Percentiles rank a stretch among this genome's conserved stretches.
Conservation (phyloP, 2,329 filamentous ascomycete species). For the Penicillium concentricum region DNA sequence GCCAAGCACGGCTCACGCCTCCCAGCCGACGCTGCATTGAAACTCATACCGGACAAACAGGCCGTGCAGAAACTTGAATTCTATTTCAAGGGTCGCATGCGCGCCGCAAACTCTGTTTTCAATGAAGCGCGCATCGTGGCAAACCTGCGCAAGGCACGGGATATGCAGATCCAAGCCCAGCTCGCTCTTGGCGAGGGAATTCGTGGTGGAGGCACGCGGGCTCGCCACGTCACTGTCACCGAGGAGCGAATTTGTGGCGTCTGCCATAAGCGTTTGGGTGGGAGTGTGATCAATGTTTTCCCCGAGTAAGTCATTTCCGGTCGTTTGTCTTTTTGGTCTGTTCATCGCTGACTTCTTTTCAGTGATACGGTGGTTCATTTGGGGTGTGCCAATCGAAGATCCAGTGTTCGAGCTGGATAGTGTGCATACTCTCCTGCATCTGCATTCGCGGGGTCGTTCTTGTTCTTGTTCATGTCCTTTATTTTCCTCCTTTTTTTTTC, state of each 20-base stretch:
- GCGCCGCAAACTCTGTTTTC: constrained; percentile 76
- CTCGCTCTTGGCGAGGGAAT: constrained; percentile 70
- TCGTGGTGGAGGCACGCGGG: constrained; percentile 54
- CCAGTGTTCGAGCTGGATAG: constrained; percentile 23
- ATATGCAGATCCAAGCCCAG: constrained; percentile 71
- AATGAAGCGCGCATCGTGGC: constrained; percentile 78
- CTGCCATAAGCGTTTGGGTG: constrained; percentile 88
- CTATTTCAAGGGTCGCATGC: constrained; percentile 89
- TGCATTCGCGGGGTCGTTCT: not conserved
- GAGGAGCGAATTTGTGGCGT: constrained; percentile 90
- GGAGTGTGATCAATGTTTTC: constrained; percentile 85
- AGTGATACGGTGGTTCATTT: constrained; percentile 71
- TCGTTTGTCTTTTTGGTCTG: not conserved
- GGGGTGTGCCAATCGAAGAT: constrained; percentile 62
- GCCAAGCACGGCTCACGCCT: constrained; percentile 89
- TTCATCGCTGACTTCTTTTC: constrained; percentile 18
- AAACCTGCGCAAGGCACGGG: constrained; percentile 73
- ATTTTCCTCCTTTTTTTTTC: constrained; percentile 3
- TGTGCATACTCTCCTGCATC: constrained; percentile 12
- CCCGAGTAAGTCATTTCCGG: constrained; percentile 63
- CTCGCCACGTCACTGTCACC: constrained; percentile 71
- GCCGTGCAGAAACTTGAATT: constrained; percentile 77
- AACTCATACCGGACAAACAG: constrained; percentile 77
- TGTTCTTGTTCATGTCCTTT: not conserved
- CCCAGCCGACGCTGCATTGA: constrained; percentile 80